Evolutionary conservation across 164 flowering plant genomes (phyloP), one percentile per base, ranked within the genome.

Genomic region (Magnolia sinica): DNA sequence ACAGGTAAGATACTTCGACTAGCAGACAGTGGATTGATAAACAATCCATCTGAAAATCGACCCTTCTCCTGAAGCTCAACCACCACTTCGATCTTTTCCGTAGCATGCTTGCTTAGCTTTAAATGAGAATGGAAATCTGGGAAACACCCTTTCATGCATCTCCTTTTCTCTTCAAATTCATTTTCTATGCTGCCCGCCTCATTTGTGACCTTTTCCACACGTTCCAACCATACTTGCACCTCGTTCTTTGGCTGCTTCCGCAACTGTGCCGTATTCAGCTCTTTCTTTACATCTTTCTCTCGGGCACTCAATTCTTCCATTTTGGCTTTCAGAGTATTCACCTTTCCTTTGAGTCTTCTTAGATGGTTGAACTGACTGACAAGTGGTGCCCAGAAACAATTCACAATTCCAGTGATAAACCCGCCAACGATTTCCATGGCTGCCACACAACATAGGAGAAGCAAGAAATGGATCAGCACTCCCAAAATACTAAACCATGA

Each of bases 21-120:
- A 1, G 9, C 52, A 2, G 49, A 14, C 37, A 49, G 18, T 9
- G 37, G 6, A 5, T 75, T 63, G 67, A 52, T 64, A 8, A 67
- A 20, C 20, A 75, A 23, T 6, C 63, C 72, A 50, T 75, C 77
- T 4, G 18, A n/a, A 74, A 74, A 74, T 11, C 52, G 59, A 19
- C 76, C 45, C 19, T 66, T 74, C 64, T 75, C 72, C 51, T 65
- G 18, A 22, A 66, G 71, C 22, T 65, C 64, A 23, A 5, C 22
- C 13, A 67, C 49, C 45, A 18, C 71, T 51, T 75, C 50, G 24
- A 51, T 65, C 18, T 50, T 51, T 16, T 74, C 31, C 50, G 6
- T 10, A 8, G 49, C 20, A 13, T 0, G 18, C 58, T 66, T 75
- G 5, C 64, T 63, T 49, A 66, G 52, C 23, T 68, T 75, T 8